A percentile compares a stretch with the other conserved stretches of the same genome.
Evolutionary conservation across 768 basidiomycete genomes (phyloP).

Genomic region (Boletus huronensis): DNA sequence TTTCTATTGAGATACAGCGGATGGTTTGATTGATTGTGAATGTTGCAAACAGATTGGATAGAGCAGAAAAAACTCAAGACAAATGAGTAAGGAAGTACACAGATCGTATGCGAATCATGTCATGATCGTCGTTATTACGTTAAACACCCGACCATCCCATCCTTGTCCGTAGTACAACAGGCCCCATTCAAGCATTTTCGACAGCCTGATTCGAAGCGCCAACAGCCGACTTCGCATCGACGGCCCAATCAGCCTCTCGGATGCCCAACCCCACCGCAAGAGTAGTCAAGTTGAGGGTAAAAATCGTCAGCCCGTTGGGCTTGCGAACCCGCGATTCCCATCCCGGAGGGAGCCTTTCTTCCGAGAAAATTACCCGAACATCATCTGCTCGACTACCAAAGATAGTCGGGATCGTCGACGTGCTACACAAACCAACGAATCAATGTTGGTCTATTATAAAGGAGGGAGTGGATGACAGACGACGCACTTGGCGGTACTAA

Average conservation of each 20-base stretch:
- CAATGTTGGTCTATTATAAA: neutral
- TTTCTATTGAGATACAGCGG: neutral
- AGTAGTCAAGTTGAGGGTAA: conserved; percentile 43
- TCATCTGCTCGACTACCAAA: conserved; percentile 61
- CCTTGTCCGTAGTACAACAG: neutral
- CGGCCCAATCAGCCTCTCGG: conserved; percentile 16
- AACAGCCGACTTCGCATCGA: neutral
- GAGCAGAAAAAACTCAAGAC: neutral
- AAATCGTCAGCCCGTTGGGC: conserved; percentile 56
- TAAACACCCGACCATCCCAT: neutral
- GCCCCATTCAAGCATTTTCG: neutral
- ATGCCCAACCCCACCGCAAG: conserved; percentile 3
- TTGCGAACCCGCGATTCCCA: conserved; percentile 63
- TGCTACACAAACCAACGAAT: conserved; percentile 33
- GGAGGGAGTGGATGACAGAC: neutral
- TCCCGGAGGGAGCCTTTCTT: conserved; percentile 65
- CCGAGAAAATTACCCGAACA: conserved; percentile 49
- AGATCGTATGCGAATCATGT: neutral
- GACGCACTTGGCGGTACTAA: conserved; percentile 65
- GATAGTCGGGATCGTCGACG: conserved; percentile 58
- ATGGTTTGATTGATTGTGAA: too few species aligned
- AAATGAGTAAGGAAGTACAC: neutral
- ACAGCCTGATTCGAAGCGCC: neutral
- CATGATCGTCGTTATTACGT: neutral
- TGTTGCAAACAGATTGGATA: too few species aligned